Conservation (phyloP, 2,329 filamentous ascomycete species). For the Penicillium expansum region DNA sequence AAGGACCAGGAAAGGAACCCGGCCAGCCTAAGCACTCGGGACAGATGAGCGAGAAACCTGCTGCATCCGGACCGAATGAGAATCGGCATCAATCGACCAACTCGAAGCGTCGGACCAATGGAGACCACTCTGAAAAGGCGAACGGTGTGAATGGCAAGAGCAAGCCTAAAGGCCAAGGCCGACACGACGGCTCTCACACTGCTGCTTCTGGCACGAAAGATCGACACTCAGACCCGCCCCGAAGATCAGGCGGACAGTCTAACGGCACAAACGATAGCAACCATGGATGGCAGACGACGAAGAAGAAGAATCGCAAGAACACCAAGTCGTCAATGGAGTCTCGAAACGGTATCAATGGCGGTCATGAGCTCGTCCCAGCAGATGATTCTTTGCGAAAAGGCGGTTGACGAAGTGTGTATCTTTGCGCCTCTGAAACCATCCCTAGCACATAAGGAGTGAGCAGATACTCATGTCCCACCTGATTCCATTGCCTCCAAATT, state of each 20-base stretch:
- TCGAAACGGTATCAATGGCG: constrained; percentile 27
- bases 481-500: background rate
- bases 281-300: constrained; percentile 46
- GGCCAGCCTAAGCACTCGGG: constrained; percentile 26
- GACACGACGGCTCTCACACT: constrained; percentile 26
- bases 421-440: background rate
- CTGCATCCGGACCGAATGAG: constrained; percentile 22
- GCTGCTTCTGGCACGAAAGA: constrained; percentile 26
- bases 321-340: constrained; percentile 36
- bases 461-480: background rate
- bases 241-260: constrained; percentile 24
- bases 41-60: constrained; percentile 25
- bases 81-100: constrained; percentile 31
- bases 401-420: constrained; percentile 32
- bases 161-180: constrained; percentile 35
- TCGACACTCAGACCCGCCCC: constrained; percentile 26
- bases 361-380: constrained; percentile 40
- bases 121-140: constrained; percentile 33
- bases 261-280: constrained; percentile 30
- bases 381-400: constrained; percentile 48
- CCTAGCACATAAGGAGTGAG: background rate
- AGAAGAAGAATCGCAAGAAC: constrained; percentile 43
- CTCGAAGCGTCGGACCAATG: constrained; percentile 34
- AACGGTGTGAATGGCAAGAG: constrained; percentile 35
- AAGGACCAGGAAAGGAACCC: constrained; percentile 30